These are phyloP conservation scores for Fusarium subtropicale DNA, from an alignment of 2,329 filamentous ascomycete species.

Conservation along the genomic window DNA sequence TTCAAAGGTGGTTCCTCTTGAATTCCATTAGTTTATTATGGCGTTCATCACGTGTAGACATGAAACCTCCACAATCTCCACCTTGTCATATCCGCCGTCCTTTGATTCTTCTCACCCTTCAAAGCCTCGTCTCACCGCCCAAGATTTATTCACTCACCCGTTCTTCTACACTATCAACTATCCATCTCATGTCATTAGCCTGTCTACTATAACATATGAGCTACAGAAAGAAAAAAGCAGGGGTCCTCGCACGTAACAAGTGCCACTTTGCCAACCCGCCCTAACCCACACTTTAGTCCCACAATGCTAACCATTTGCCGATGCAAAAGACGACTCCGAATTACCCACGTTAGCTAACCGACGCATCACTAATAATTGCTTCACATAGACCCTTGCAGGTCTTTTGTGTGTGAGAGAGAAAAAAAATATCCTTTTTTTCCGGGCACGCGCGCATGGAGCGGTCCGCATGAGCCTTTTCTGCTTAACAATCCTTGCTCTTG, in stretches of 20 bases:
- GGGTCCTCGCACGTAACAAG: constrained; percentile 5
- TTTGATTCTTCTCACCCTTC: neutral
- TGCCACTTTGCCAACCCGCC: constrained; percentile 11
- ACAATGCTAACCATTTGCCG: constrained; percentile 19
- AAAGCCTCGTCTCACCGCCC: constrained; percentile 31
- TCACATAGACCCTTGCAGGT: constrained; percentile 1
- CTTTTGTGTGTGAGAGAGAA: neutral
- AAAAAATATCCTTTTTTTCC: neutral
- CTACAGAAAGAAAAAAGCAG: constrained; percentile 18
- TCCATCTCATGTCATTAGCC: neutral
- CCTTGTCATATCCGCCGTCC: constrained; percentile 1
- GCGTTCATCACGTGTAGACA: constrained; percentile 35
- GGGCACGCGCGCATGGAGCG: constrained; percentile 40
- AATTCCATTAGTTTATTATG: constrained; percentile 7
- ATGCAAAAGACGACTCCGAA: neutral
- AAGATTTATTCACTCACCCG: constrained; percentile 1
- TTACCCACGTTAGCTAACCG: constrained; percentile 1
- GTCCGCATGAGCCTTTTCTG: constrained; percentile 42
- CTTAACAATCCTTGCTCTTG: constrained; percentile 29
- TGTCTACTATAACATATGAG: constrained; percentile 12
- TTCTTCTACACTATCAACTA: neutral
- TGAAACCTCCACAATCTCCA: constrained; percentile 26
- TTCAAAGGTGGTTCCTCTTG: neutral
- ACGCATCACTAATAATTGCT: constrained; percentile 7
- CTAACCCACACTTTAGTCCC: constrained; percentile 30